Conservation (phyloP, 2,329 filamentous ascomycete species). For the Fusarium sp. region DNA sequence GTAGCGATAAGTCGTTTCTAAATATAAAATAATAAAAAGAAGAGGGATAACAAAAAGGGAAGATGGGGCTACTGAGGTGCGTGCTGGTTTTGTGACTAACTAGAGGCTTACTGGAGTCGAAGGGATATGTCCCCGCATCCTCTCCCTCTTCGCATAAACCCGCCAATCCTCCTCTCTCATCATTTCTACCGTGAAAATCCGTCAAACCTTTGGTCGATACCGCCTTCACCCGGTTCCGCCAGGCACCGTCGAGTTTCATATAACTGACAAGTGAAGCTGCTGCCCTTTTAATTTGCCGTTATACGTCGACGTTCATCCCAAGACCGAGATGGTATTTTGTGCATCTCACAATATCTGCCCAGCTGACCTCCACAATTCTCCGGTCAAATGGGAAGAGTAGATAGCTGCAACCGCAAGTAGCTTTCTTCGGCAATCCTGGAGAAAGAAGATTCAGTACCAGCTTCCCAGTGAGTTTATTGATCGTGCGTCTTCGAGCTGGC, state of each 20-base stretch:
- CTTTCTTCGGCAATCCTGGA: too few species aligned
- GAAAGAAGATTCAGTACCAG: too few species aligned
- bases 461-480: slow-evolving; percentile 33
- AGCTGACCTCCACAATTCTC: too few species aligned
- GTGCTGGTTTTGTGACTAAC: not conserved
- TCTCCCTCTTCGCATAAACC: not conserved
- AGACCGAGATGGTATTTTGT: too few species aligned
- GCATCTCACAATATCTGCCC: too few species aligned
- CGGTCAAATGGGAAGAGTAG: too few species aligned
- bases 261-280: not conserved
- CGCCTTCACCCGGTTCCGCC: not conserved
- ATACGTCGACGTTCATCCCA: too few species aligned
- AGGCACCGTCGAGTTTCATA: not conserved
- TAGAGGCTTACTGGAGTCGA: not conserved
- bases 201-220: not conserved
- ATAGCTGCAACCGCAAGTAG: too few species aligned
- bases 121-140: not conserved
- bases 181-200: not conserved
- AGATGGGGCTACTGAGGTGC: not conserved
- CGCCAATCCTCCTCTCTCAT: not conserved
- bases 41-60: too few species aligned
- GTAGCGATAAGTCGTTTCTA: too few species aligned
- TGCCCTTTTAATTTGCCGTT: too few species aligned
- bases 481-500: slow-evolving; percentile 46
- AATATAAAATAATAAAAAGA: too few species aligned